Percentiles rank a stretch among this genome's conserved stretches.
These are phyloP conservation scores for Heterobasidion irregulare DNA, from an alignment of 1,284 basidiomycete genomes.

Conservation along the genomic window DNA sequence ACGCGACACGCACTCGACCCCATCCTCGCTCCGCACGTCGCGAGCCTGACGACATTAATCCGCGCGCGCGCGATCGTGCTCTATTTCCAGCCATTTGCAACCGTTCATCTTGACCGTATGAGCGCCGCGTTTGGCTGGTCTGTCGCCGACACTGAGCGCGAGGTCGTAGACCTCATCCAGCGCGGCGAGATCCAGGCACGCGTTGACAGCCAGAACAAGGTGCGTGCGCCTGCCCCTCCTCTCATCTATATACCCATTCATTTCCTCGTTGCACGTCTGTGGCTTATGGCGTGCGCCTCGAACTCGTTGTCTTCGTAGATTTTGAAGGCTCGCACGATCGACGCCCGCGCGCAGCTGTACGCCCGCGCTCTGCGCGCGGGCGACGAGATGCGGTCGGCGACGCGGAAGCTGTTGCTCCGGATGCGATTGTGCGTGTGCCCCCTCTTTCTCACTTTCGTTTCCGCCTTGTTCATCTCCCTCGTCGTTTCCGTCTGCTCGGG, in stretches of 20 bases:
- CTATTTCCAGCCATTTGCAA: constrained; percentile 80
- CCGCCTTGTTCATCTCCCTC: background rate
- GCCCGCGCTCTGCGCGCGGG: constrained; percentile 67
- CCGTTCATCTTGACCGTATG: constrained; percentile 76
- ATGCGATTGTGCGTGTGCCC: constrained; percentile 56
- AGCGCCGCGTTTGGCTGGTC: constrained; percentile 77
- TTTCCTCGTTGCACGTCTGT: background rate
- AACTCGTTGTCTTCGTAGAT: constrained; percentile 33
- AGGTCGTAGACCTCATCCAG: constrained; percentile 70
- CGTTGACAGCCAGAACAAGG: constrained; percentile 78
- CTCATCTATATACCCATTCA: background rate
- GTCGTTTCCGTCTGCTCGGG: constrained; percentile 7
- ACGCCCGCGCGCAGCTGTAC: constrained; percentile 69
- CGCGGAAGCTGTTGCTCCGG: constrained; percentile 67
- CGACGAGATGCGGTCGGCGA: constrained; percentile 57
- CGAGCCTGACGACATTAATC: constrained; percentile 51
- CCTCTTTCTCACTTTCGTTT: constrained; percentile 5
- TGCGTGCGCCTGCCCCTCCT: constrained; percentile 15
- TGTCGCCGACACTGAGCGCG: constrained; percentile 55
- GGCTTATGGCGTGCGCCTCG: too few relatives aligned
- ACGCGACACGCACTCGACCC: constrained; percentile 71
- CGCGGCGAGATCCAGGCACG: constrained; percentile 67
- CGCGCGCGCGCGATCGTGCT: constrained; percentile 69
- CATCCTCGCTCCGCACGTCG: constrained; percentile 62
- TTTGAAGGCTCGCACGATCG: constrained; percentile 64